phyloP scores from a whole-genome alignment of 805 yeast genomes.

The Yarrowia sp. region DNA sequence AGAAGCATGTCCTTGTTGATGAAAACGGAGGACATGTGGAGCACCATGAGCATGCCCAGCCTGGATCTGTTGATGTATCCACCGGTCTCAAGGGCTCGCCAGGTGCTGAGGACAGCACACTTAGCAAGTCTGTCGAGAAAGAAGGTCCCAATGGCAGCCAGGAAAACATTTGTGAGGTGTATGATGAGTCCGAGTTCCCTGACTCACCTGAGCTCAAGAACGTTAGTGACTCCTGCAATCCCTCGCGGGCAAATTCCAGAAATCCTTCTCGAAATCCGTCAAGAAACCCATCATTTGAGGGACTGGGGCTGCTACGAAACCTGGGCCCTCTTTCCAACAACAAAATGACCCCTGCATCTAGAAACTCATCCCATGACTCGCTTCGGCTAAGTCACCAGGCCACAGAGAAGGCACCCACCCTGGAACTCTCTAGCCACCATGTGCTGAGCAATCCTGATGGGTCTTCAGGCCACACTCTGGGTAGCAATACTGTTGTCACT shows the following conservation, averaged over 20 bases:
- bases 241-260: constrained; percentile 5
- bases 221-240: constrained; percentile 2
- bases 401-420: constrained; percentile 17
- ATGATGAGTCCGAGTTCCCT: constrained; percentile 17
- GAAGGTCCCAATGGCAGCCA: background rate
- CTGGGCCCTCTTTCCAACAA: background rate
- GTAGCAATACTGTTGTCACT: background rate
- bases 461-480: constrained; percentile 7
- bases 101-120: background rate
- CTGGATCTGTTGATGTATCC: background rate
- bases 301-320: background rate
- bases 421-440: constrained; percentile 11
- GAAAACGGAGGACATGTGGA: constrained; percentile 12
- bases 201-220: constrained; percentile 15
- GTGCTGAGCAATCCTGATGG: constrained; percentile 7
- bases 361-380: constrained; percentile 14
- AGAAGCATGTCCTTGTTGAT: background rate
- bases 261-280: constrained; percentile 18
- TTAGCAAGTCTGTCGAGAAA: background rate
- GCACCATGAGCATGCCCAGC: constrained; percentile 15
- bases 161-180: constrained; percentile 7
- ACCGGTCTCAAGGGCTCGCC: background rate
- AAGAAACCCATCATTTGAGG: constrained; percentile 13
- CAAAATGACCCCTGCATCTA: constrained; percentile 13
- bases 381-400: constrained; percentile 4